phyloP scores from a whole-genome alignment of 495 filamentous ascomycete species.

The Talaromyces adpressus region DNA sequence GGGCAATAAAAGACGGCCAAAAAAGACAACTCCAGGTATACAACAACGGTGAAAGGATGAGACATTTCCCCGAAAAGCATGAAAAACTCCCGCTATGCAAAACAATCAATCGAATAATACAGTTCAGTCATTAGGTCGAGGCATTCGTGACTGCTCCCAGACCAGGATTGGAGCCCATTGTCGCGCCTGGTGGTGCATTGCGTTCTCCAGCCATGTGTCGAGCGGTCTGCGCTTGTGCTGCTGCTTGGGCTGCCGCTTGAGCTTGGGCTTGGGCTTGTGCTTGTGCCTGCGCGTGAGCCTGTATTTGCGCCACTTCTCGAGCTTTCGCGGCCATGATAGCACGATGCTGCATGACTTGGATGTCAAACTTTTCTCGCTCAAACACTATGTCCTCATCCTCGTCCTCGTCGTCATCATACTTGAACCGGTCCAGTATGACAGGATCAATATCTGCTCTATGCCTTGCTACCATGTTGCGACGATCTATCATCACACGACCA shows the following conservation, averaged over 20 bases:
- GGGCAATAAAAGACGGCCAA: not conserved
- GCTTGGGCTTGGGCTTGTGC: constrained; percentile 23
- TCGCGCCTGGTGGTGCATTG: constrained; percentile 21
- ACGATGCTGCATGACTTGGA: constrained; percentile 63
- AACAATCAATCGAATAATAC: constrained; percentile 20
- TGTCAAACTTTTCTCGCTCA: constrained; percentile 63
- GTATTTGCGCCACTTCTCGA: constrained; percentile 41
- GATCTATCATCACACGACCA: constrained; percentile 76
- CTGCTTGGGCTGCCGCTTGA: constrained; percentile 24
- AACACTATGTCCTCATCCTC: constrained; percentile 75
- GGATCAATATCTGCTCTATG: constrained; percentile 46
- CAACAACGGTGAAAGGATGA: constrained; percentile 11
- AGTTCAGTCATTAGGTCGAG: constrained; percentile 28
- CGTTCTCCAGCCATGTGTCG: constrained; percentile 9
- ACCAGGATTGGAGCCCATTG: constrained; percentile 28
- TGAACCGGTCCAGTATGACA: constrained; percentile 63
- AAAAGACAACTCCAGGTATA: not conserved
- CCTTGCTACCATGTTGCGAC: constrained; percentile 44
- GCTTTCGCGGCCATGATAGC: constrained; percentile 54
- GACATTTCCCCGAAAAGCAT: constrained; percentile 10
- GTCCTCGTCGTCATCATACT: constrained; percentile 62
- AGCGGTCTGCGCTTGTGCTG: constrained; percentile 27
- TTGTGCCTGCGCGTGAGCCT: constrained; percentile 37
- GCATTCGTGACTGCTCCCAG: constrained; percentile 23
- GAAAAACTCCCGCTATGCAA: constrained; percentile 38